Evolutionary conservation across 192 early-diverging fungal genomes (phyloP).

Genomic region (Rhizoclosmatium sp.): DNA sequence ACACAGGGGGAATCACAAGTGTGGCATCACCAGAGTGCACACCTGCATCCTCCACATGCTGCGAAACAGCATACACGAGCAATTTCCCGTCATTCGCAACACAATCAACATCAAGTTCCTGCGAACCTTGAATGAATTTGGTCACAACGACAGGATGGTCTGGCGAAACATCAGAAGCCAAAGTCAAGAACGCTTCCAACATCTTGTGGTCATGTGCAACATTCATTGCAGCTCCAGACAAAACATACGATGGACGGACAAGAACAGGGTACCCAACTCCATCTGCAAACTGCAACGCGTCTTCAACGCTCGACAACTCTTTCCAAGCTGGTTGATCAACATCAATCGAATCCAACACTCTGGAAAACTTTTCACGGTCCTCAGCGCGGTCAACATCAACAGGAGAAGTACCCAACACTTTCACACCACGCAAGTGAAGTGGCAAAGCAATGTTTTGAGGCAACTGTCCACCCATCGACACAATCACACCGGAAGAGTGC

Average conservation of each 20-base stretch:
- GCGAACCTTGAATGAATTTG: slow-evolving; percentile 93
- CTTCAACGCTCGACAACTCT: slow-evolving; percentile 83
- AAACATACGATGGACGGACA: slow-evolving; percentile 93
- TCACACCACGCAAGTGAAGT: slow-evolving; percentile 75
- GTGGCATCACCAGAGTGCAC: slow-evolving; percentile 98
- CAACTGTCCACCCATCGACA: slow-evolving; percentile 93
- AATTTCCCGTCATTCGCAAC: slow-evolving; percentile 87
- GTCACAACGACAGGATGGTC: slow-evolving; percentile 97
- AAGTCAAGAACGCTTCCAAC: slow-evolving; percentile 74
- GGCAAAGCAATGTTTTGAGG: slow-evolving; percentile 96
- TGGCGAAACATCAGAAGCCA: slow-evolving; percentile 88
- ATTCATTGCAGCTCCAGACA: slow-evolving; percentile 98
- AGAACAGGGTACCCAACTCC: slow-evolving; percentile 82
- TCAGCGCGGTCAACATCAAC: slow-evolving; percentile 93
- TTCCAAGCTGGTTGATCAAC: slow-evolving; percentile 98
- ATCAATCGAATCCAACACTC: slow-evolving; percentile 87
- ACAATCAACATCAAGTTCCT: slow-evolving; percentile 96
- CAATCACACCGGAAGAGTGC: slow-evolving; percentile 81
- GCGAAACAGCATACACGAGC: slow-evolving; percentile 87
- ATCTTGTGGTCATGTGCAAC: slow-evolving; percentile 83
- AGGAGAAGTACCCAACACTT: slow-evolving; percentile 91
- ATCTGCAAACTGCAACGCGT: slow-evolving; percentile 77
- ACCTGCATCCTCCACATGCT: slow-evolving; percentile 97
- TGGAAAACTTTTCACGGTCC: slow-evolving; percentile 95
- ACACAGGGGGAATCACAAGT: slow-evolving; percentile 79